Conservation (phyloP, 441 rosid genomes). For the Corymbia citriodora region DNA sequence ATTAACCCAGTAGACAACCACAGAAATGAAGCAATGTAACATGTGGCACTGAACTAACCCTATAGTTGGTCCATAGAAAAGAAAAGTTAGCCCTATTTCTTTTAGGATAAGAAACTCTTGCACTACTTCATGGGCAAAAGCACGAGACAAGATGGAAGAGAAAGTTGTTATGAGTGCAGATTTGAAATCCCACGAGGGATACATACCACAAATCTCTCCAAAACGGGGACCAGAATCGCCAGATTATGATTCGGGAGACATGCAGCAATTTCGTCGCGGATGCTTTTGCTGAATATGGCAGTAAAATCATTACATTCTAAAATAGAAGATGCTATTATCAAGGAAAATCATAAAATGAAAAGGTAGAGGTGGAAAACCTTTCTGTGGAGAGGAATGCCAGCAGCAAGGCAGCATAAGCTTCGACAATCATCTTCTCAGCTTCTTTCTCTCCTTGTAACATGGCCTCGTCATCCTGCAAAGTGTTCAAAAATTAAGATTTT, state of each 20-base stretch:
- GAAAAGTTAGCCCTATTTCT: neutral
- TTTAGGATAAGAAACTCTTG: neutral
- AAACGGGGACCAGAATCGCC: conserved; percentile 75
- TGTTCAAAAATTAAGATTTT: neutral
- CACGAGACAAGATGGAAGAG: neutral
- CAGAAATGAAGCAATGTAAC: neutral
- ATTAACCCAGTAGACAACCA: neutral
- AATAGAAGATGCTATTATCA: neutral
- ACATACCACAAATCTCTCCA: conserved; percentile 99
- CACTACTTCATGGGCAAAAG: neutral
- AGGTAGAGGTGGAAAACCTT: conserved; percentile 39
- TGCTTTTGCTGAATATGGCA: conserved; percentile 53
- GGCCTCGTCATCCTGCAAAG: conserved; percentile 70
- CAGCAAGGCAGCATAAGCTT: conserved; percentile 91
- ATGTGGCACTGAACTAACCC: neutral
- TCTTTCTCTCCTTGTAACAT: conserved; percentile 91
- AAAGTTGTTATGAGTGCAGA: neutral
- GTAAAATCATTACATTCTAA: conserved; percentile 2
- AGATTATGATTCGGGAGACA: conserved; percentile 73
- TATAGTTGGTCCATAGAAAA: neutral
- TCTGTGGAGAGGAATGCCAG: conserved; percentile 99
- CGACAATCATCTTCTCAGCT: conserved; percentile 98
- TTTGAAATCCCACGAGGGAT: conserved; percentile 4
- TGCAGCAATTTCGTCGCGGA: conserved; percentile 69
- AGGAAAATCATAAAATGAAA: neutral